These are phyloP conservation scores for Rosa persica DNA, from an alignment of 306 rosid genomes.

Conservation along the genomic window DNA sequence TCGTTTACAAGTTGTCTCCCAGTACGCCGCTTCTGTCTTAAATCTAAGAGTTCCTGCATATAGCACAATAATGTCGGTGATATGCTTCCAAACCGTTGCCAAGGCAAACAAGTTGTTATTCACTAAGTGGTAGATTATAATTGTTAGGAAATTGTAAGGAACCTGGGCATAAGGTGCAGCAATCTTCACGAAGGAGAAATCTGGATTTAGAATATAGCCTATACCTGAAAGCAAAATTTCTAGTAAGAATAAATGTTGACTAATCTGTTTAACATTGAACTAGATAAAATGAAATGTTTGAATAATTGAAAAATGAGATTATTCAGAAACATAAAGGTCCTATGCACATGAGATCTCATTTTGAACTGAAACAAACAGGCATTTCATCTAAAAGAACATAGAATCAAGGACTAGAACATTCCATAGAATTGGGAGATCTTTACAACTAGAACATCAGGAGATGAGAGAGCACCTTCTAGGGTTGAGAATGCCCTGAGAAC, in stretches of 20 bases:
- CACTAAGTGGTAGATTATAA: constrained; percentile 2
- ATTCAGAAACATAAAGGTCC: background rate
- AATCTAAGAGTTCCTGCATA: constrained; percentile 79
- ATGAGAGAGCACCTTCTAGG: constrained; percentile 64
- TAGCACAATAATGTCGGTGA: constrained; percentile 18
- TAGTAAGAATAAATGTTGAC: constrained; percentile 7
- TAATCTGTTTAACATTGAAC: too few species aligned
- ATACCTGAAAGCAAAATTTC: constrained; percentile 50
- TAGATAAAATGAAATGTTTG: too few species aligned
- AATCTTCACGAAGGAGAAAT: constrained; percentile 87
- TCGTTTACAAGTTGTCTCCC: constrained; percentile 69
- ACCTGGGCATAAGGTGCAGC: constrained; percentile 99
- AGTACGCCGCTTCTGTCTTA: constrained; percentile 57
- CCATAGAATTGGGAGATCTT: background rate
- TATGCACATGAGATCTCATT: background rate
- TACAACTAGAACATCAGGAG: background rate
- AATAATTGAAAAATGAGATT: too few species aligned
- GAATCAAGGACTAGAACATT: background rate
- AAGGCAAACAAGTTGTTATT: constrained; percentile 2
- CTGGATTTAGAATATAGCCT: constrained; percentile 74
- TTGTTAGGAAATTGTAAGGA: background rate
- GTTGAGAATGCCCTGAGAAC: constrained; percentile 87
- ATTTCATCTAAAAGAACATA: background rate
- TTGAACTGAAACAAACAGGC: background rate
- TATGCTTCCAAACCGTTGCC: constrained; percentile 1